These are phyloP conservation scores for Botrytis squamosa DNA, from an alignment of 2,329 filamentous ascomycete species.

Conservation along the genomic window DNA sequence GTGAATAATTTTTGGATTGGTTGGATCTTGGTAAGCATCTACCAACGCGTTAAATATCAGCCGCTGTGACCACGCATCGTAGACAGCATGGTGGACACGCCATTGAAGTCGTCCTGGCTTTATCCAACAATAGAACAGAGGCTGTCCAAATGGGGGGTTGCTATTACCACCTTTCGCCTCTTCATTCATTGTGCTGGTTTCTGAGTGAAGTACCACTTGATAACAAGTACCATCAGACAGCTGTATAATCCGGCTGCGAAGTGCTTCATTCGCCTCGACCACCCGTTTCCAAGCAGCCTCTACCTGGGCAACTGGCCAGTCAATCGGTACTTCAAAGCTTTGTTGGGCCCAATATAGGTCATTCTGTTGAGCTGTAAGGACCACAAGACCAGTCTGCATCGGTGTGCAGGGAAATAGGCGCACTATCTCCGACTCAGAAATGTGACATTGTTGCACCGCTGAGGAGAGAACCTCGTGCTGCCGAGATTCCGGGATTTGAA, in stretches of 20 bases:
- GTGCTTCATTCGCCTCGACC: neutral
- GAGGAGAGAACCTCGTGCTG: neutral
- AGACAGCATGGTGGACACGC: neutral
- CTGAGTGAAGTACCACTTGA: neutral
- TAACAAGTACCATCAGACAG: neutral
- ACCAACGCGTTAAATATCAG: neutral
- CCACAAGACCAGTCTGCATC: neutral
- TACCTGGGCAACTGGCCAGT: neutral
- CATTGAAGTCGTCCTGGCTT: neutral
- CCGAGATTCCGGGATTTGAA: neutral
- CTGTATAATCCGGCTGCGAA: neutral
- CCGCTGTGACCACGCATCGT: neutral
- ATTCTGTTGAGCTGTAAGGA: neutral
- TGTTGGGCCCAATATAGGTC: neutral
- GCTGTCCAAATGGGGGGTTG: neutral
- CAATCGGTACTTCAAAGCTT: neutral
- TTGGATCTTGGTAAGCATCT: neutral
- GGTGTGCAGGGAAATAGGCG: conserved; percentile 5
- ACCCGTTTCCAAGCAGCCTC: neutral
- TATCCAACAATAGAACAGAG: neutral
- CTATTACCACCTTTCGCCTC: neutral
- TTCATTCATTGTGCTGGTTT: neutral
- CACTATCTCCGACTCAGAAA: neutral
- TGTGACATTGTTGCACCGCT: neutral
- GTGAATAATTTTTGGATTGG: neutral